Conservation (phyloP, 2,329 filamentous ascomycete species). For the Aspergillus vadensis region DNA sequence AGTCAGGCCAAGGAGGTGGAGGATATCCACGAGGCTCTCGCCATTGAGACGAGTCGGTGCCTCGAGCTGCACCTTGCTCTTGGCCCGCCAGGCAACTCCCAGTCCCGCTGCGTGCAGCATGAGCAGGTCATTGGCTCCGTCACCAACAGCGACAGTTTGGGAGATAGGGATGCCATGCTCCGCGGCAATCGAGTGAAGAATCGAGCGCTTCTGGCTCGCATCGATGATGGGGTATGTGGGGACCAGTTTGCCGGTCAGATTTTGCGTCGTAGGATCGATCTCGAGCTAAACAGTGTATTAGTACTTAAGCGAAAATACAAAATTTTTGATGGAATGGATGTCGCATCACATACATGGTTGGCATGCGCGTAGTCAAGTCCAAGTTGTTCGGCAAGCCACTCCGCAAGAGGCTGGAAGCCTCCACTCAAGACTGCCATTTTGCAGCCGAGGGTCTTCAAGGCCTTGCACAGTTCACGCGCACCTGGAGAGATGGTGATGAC, state of each 20-base stretch:
- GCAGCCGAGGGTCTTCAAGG: constrained; percentile 75
- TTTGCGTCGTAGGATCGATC: constrained; percentile 48
- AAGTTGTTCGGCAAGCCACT: constrained; percentile 78
- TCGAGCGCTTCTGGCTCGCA: constrained; percentile 58
- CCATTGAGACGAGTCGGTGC: constrained; percentile 63
- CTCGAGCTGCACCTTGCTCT: constrained; percentile 63
- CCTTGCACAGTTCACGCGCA: constrained; percentile 71
- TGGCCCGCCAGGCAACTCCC: constrained; percentile 66
- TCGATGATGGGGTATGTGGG: constrained; percentile 59
- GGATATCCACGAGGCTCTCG: constrained; percentile 58
- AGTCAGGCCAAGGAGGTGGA: constrained; percentile 59
- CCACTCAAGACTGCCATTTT: constrained; percentile 90
- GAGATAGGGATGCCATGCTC: constrained; percentile 57
- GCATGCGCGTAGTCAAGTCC: constrained; percentile 87
- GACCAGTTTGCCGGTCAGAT: constrained; percentile 60
- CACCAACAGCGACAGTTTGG: constrained; percentile 61
- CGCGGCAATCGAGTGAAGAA: constrained; percentile 57
- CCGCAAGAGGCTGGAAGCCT: constrained; percentile 85
- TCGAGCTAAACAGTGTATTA: constrained; percentile 44
- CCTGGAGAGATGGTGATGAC: constrained; percentile 81
- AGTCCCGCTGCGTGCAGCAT: constrained; percentile 66
- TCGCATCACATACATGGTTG: constrained; percentile 64
- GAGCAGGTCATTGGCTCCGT: constrained; percentile 66
- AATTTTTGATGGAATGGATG: background rate
- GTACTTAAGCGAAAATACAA: constrained; percentile 5